phyloP scores from a whole-genome alignment of 352 stramenopile genomes.

The Phytophthora boehmeriae region DNA sequence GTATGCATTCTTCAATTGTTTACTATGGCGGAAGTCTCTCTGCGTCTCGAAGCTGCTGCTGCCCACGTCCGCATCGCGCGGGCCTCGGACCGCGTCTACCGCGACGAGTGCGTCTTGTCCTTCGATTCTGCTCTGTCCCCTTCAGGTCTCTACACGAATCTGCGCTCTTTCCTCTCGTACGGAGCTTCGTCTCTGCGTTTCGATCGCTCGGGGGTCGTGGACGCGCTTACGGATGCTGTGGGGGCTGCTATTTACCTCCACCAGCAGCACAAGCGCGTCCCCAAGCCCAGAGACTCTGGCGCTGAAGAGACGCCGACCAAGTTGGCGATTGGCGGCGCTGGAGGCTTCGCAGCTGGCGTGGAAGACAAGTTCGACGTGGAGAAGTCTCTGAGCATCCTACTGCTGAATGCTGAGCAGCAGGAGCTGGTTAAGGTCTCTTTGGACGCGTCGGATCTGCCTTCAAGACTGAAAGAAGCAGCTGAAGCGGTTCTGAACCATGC shows the following conservation, averaged over 20 bases:
- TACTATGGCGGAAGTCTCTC: slow-evolving; percentile 22
- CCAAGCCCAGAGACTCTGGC: slow-evolving; percentile 16
- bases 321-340: slow-evolving; percentile 95
- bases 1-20: no score
- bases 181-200: slow-evolving; percentile 68
- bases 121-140: slow-evolving; percentile 92
- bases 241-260: slow-evolving; percentile 74
- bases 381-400: slow-evolving; percentile 80
- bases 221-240: slow-evolving; percentile 23
- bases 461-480: slow-evolving; percentile 56
- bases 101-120: slow-evolving; percentile 97
- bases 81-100: slow-evolving; percentile 88
- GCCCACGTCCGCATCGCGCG: slow-evolving; percentile 54
- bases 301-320: slow-evolving; percentile 72
- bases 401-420: slow-evolving; percentile 57
- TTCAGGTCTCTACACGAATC: slow-evolving; percentile 91
- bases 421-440: slow-evolving; percentile 41
- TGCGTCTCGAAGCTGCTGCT: slow-evolving; percentile 32
- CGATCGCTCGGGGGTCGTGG: slow-evolving; percentile 42
- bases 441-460: slow-evolving; percentile 45
- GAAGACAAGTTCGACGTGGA: slow-evolving; percentile 92
- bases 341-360: slow-evolving; percentile 89
- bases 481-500: slow-evolving; percentile 76
- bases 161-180: slow-evolving; percentile 94
- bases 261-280: slow-evolving; percentile 58